These are phyloP conservation scores for Suhomyces sp. DNA, from an alignment of 805 yeast genomes.

Conservation along the genomic window DNA sequence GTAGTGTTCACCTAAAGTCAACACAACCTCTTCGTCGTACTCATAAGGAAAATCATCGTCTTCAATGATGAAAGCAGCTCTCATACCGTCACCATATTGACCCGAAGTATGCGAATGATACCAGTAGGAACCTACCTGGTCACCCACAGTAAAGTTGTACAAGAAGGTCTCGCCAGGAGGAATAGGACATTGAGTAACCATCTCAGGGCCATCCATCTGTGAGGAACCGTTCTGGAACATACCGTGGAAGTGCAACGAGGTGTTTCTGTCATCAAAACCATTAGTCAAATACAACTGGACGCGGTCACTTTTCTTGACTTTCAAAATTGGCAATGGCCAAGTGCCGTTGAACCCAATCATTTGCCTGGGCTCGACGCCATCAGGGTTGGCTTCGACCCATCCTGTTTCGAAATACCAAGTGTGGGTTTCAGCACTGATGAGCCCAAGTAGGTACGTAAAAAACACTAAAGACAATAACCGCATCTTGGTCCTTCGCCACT, in stretches of 20 bases:
- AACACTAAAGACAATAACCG: conserved; percentile 8
- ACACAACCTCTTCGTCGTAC: conserved; percentile 73
- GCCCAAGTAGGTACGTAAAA: conserved; percentile 13
- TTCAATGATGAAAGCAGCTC: conserved; percentile 74
- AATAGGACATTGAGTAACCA: conserved; percentile 88
- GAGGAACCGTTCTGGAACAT: conserved; percentile 72
- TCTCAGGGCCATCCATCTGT: conserved; percentile 89
- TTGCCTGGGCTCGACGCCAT: conserved; percentile 52
- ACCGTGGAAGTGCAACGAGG: conserved; percentile 93
- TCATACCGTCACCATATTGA: conserved; percentile 92
- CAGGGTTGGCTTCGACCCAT: conserved; percentile 66
- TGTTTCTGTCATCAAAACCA: conserved; percentile 64
- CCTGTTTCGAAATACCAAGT: conserved; percentile 63
- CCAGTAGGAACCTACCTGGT: conserved; percentile 92
- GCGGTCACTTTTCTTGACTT: conserved; percentile 76
- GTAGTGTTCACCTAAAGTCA: conserved; percentile 86
- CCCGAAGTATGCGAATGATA: conserved; percentile 92
- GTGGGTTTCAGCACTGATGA: conserved; percentile 48
- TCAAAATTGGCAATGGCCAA: conserved; percentile 87
- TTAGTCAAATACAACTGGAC: conserved; percentile 71
- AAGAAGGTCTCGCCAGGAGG: conserved; percentile 70
- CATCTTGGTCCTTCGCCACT: neutral
- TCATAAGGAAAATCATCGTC: conserved; percentile 66
- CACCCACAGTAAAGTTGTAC: conserved; percentile 84
- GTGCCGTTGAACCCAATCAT: conserved; percentile 66